Conservation (phyloP, 2,329 filamentous ascomycete genomes). For the Calcarisporium arbuscula region DNA sequence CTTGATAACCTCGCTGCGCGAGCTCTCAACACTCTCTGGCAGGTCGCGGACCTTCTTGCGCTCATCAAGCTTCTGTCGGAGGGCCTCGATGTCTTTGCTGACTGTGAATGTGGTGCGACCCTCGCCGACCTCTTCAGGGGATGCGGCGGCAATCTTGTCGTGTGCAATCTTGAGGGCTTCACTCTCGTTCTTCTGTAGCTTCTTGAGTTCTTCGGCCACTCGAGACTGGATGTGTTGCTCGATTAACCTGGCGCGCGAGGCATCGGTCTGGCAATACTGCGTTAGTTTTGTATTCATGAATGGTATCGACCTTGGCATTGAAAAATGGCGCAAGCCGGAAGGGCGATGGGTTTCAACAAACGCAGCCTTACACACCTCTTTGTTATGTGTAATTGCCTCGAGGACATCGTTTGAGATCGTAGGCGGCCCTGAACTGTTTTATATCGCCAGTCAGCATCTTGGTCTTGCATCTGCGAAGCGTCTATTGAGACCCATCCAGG, state of each 20-base stretch:
- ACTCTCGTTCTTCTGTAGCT: constrained; percentile 64
- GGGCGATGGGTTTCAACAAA: too few relatives aligned
- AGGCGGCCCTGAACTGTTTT: constrained; percentile 36
- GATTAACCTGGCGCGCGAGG: constrained; percentile 72
- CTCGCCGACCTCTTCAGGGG: constrained; percentile 35
- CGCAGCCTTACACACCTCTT: too few relatives aligned
- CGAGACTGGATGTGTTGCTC: constrained; percentile 87
- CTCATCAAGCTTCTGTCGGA: constrained; percentile 53
- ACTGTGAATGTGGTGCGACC: constrained; percentile 40
- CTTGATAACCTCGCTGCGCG: constrained; percentile 68
- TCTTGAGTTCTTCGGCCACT: constrained; percentile 77
- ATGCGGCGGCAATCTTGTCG: constrained; percentile 57
- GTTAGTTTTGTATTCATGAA: too few relatives aligned
- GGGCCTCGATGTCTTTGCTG: constrained; percentile 51
- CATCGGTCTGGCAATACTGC: constrained; percentile 62
- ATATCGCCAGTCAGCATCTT: too few relatives aligned
- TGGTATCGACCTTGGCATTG: too few relatives aligned
- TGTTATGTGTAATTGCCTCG: too few relatives aligned
- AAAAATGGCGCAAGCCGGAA: too few relatives aligned
- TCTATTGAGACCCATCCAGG: too few relatives aligned
- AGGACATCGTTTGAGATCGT: constrained; percentile 73
- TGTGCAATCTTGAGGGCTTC: constrained; percentile 63
- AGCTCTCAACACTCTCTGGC: constrained; percentile 66
- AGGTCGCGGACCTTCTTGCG: constrained; percentile 61
- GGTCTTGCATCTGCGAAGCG: too few relatives aligned